phyloP scores from a whole-genome alignment of 108 stramenopile species.

The Skeletonema menzelii region DNA sequence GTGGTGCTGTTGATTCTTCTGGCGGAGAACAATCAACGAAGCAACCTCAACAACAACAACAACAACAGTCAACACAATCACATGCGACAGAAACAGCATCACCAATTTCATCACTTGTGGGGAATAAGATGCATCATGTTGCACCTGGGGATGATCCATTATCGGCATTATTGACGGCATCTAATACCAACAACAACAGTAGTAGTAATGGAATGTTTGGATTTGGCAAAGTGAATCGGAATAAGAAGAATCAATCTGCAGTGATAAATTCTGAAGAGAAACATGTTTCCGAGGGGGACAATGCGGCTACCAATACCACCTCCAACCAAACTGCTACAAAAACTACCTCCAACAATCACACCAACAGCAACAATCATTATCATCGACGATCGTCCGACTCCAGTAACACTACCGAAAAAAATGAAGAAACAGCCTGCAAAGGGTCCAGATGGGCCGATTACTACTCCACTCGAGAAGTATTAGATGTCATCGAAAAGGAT shows the following conservation, averaged over 20 bases:
- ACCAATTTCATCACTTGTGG: background rate
- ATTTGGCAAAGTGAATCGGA: background rate
- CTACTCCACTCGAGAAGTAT: constrained; percentile 41
- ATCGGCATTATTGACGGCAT: constrained; percentile 19
- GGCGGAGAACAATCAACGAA: background rate
- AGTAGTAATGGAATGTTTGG: constrained; percentile 7
- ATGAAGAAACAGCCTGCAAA: background rate
- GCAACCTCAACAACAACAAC: background rate
- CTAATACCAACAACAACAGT: background rate
- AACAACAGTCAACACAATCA: background rate
- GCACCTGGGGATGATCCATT: constrained; percentile 44
- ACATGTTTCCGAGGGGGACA: too few species aligned
- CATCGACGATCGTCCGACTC: background rate
- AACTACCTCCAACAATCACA: background rate
- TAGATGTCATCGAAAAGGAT: constrained; percentile 85
- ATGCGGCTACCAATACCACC: background rate
- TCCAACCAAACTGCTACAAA: background rate
- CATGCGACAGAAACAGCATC: background rate
- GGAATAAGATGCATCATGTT: constrained; percentile 23
- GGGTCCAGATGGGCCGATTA: constrained; percentile 41
- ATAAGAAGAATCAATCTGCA: background rate
- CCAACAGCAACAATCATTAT: background rate
- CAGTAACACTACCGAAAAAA: background rate
- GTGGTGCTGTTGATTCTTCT: background rate
- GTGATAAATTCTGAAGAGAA: too few species aligned